Conservation (phyloP, 805 yeast species). For the Torulaspora microellipsoides region DNA sequence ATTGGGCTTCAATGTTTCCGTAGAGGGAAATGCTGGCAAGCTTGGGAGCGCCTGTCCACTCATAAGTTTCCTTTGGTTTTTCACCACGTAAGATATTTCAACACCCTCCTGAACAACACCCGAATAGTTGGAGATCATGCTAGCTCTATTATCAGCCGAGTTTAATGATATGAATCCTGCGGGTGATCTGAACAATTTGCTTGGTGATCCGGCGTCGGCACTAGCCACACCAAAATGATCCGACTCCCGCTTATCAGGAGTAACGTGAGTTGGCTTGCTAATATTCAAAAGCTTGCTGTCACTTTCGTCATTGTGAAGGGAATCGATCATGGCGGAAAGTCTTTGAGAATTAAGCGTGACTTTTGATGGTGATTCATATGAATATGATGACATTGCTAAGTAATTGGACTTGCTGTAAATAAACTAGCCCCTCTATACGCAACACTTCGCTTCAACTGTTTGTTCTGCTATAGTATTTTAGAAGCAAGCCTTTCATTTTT, state of each 20-base stretch:
- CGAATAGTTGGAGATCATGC: conserved; percentile 31
- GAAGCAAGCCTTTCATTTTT: too few relatives aligned
- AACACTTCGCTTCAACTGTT: too few relatives aligned
- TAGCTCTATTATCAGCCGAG: conserved; percentile 13
- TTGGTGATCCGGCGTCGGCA: conserved; percentile 2
- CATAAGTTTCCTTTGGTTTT: conserved; percentile 9
- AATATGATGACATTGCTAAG: not conserved
- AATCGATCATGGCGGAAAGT: conserved; percentile 30
- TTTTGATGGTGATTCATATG: conserved; percentile 14
- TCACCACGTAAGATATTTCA: conserved; percentile 29
- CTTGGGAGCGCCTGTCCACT: conserved; percentile 6
- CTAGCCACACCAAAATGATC: conserved; percentile 4
- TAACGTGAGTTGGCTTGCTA: conserved; percentile 1
- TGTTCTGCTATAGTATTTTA: too few relatives aligned
- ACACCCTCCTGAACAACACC: conserved; percentile 34
- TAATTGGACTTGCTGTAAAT: too few relatives aligned
- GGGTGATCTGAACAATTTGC: conserved; percentile 10
- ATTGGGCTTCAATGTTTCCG: conserved; percentile 2
- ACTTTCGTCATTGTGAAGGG: conserved; percentile 17
- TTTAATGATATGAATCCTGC: conserved; percentile 11
- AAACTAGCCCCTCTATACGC: too few relatives aligned
- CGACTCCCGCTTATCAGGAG: not conserved
- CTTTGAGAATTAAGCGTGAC: conserved; percentile 23
- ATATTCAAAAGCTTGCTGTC: conserved; percentile 11
- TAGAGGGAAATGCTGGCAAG: conserved; percentile 18